Evolutionary conservation across 208 protist species (phyloP), one percentile per base, ranked within the genome.

Genomic region (Wallacemonas sp.): DNA sequence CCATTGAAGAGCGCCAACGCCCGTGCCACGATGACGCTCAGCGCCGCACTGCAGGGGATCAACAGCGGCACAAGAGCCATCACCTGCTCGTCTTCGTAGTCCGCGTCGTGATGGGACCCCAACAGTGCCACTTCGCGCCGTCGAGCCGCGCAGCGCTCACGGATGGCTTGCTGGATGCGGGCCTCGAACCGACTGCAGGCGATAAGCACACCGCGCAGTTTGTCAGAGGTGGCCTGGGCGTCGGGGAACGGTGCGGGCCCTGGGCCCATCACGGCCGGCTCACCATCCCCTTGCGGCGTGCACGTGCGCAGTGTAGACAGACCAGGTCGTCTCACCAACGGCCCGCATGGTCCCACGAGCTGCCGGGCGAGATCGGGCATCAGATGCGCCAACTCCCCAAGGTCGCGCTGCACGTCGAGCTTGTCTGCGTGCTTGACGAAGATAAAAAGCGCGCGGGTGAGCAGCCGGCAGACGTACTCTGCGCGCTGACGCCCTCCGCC

Each of bases 11-110:
- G 62, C 45, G 82, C 82, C 41, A 91, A 66, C 1, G 82, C 52
- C 3, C 77, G 64, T 5, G 85, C 74, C 33, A 94, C 80, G 17
- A 87, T 82, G 9, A 87, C 77, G 50, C 81, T 84, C 17, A 90
- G 55, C 1, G 85, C 79, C 17, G 83, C 85, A 39, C 80, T 85
- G 61, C 80, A 91, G 3, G 78, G 60, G 3, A 94, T 58, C 19
- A 94, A 39, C 63, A 72, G 84, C 27, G 71, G 79, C 12, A 85
- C 58, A 48, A 87, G 22, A 69, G 55, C 6, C 38, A 30, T 53
- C 26, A 32, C 13, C 17, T 9, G 8, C 4, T n/a, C 17, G 42
- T 48, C 42, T 5, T 48, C 42, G 42, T 6, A 9, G 42, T 48
- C 19, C 17, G 13, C 42, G 17, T 22, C 42, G 19, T 19, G 5